Evolutionary conservation across 176 grass and related monocot species (phyloP), one percentile per base, ranked within the genome.

Genomic region (Oryza meridionalis): DNA sequence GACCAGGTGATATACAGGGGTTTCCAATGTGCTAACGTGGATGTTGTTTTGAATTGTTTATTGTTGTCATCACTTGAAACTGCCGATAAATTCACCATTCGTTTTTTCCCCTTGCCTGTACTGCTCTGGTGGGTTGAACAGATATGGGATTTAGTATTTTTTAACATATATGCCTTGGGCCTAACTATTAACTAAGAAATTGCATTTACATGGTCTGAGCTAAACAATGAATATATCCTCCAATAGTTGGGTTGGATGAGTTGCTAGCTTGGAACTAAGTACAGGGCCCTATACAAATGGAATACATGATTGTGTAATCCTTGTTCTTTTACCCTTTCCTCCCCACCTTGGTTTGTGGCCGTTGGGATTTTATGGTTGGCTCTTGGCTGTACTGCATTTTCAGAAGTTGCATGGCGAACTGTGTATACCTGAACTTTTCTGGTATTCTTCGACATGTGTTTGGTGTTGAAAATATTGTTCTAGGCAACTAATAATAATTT

Each of bases 401-500:
- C 17, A 78, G 24, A 71, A 31, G 6, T 71, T 81, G 2, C 2
- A 65, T 21, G 6, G 43, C 53, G 17, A 38, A 67, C 4, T 44
- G 22, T 19, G 35, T 11, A 11, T 46, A 70, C 24, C 14, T 70
- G 40, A 70, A 27, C 7, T 6, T 51, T 67, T 12, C 46, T 15
- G 12, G 42, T 10, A 43, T 43, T 43, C 46, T 49, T 51, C 0
- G 46, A 16, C 29, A 67, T 31, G 29, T 42, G 65, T 79, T 61
- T 79, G 29, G 4, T 31, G 40, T 79, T 38, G 40, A 62, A 73
- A 73, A 21, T 26, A 14, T 40, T 86, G 38, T 37, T 80, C 3
- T 79, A n/a, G 59, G 77, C 84, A 55, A 82, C 24, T 40, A 67
- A 80, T 42, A 40, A 80, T 24, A 15, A 24, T 1, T 76, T 21